These are phyloP conservation scores for Trichophyton rubrum DNA, from an alignment of 2,329 filamentous ascomycete species.

Conservation along the genomic window DNA sequence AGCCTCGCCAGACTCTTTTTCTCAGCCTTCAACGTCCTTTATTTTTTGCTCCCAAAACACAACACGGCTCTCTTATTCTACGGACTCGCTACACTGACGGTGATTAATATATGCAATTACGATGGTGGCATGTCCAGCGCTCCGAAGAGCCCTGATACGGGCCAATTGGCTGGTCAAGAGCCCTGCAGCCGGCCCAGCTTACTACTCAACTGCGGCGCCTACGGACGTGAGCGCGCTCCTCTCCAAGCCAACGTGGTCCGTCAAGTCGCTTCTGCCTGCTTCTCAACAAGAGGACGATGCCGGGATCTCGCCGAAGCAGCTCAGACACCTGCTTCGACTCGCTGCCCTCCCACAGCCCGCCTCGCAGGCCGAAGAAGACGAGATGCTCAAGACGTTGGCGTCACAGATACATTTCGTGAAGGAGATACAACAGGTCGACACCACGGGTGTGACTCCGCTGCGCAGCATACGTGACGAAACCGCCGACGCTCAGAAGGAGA, in stretches of 20 bases:
- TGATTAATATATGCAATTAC: neutral
- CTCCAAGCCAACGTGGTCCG: constrained; percentile 68
- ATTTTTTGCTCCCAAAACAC: neutral
- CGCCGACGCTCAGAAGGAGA: constrained; percentile 27
- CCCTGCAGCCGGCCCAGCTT: neutral
- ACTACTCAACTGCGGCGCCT: neutral
- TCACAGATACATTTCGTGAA: constrained; percentile 86
- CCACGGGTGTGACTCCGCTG: constrained; percentile 58
- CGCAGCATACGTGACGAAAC: constrained; percentile 64
- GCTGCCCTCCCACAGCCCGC: constrained; percentile 70
- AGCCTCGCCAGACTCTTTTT: neutral
- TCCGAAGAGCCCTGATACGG: neutral
- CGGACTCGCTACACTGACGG: neutral
- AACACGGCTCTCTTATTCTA: neutral
- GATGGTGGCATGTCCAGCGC: neutral
- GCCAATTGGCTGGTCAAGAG: neutral
- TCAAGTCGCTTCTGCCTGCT: constrained; percentile 51
- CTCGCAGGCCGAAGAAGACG: constrained; percentile 48
- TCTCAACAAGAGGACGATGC: constrained; percentile 19
- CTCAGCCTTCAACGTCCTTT: neutral
- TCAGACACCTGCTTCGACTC: constrained; percentile 75
- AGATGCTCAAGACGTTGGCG: constrained; percentile 62
- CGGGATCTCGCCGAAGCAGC: constrained; percentile 50
- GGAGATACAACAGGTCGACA: constrained; percentile 69
- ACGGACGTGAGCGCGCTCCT: constrained; percentile 37